Evolutionary conservation across 148 eudicot genomes (phyloP).

Genomic region (Linanthus parryae): DNA sequence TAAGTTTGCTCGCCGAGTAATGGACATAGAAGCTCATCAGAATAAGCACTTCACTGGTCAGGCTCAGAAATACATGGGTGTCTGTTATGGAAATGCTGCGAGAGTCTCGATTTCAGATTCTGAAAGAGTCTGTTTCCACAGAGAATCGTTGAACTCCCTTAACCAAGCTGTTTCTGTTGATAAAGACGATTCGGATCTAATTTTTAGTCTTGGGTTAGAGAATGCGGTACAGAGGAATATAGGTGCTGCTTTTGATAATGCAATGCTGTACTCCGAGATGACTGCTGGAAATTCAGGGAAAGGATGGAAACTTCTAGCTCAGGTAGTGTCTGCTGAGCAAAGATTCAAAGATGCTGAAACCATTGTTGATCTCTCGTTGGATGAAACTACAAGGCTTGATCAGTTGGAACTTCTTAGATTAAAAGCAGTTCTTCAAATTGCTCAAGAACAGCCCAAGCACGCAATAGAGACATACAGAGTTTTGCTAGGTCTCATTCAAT

Average conservation of each 20-base stretch:
- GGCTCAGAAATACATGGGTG: slow-evolving; percentile 69
- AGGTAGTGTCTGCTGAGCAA: slow-evolving; percentile 67
- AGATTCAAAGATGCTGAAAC: slow-evolving; percentile 79
- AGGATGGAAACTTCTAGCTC: slow-evolving; percentile 70
- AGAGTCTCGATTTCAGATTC: slow-evolving; percentile 42
- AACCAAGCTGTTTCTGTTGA: slow-evolving; percentile 27
- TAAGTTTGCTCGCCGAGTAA: slow-evolving; percentile 35
- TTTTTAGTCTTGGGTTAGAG: slow-evolving; percentile 56
- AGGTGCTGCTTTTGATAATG: slow-evolving; percentile 45
- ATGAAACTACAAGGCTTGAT: slow-evolving; percentile 57
- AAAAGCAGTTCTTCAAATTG: slow-evolving; percentile 65
- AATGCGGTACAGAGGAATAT: slow-evolving; percentile 75
- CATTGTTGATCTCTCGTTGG: slow-evolving; percentile 69
- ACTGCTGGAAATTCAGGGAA: slow-evolving; percentile 48
- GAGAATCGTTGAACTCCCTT: slow-evolving; percentile 42
- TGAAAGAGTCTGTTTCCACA: slow-evolving; percentile 42
- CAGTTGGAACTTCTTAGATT: slow-evolving; percentile 56
- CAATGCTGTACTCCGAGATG: slow-evolving; percentile 53
- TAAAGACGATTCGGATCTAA: slow-evolving; percentile 52
- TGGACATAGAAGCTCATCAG: slow-evolving; percentile 35
- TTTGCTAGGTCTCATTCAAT: slow-evolving; percentile 64
- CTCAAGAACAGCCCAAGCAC: slow-evolving; percentile 71
- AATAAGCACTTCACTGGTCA: slow-evolving; percentile 49
- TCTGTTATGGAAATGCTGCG: slow-evolving; percentile 80
- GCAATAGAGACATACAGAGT: slow-evolving; percentile 73